These are phyloP conservation scores for Pseudocercospora fijiensis DNA, from an alignment of 2,329 filamentous ascomycete species.

Conservation along the genomic window DNA sequence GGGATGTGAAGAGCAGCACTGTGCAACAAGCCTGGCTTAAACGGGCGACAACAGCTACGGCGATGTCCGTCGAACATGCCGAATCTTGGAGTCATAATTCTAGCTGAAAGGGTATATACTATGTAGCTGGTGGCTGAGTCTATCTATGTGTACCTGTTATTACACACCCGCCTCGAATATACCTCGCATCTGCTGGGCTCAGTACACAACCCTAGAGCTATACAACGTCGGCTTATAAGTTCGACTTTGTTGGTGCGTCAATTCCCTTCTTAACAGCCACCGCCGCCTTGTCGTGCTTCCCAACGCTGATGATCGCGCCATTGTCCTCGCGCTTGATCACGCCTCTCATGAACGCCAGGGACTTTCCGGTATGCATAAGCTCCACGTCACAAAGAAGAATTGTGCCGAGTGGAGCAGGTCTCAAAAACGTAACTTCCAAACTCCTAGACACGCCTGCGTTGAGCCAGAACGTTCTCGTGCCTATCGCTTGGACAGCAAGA, in stretches of 20 bases:
- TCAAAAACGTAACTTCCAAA: conserved; percentile 49
- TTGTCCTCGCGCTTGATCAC: conserved; percentile 42
- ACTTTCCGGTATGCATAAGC: conserved; percentile 47
- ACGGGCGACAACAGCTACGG: neutral
- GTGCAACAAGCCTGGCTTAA: neutral
- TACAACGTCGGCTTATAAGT: too few species aligned
- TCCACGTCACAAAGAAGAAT: conserved; percentile 46
- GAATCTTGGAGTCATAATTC: neutral
- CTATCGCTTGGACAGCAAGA: conserved; percentile 35
- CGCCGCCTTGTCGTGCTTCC: conserved; percentile 40
- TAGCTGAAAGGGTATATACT: neutral
- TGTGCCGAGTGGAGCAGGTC: conserved; percentile 44
- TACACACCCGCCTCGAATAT: neutral
- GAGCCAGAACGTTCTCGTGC: conserved; percentile 43
- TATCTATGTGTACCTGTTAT: neutral
- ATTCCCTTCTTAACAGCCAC: conserved; percentile 27
- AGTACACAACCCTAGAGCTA: neutral
- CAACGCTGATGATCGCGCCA: conserved; percentile 38
- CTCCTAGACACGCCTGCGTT: conserved; percentile 45
- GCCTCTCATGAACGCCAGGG: conserved; percentile 42
- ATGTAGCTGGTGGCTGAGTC: neutral
- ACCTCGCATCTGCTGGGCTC: neutral
- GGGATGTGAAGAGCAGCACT: neutral
- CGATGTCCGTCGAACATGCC: neutral
- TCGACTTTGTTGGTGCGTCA: conserved; percentile 14